Evolutionary conservation across 2,329 filamentous ascomycete genomes (phyloP), one percentile per base, ranked within the genome.

Genomic region (Diaporthe aspalathi): DNA sequence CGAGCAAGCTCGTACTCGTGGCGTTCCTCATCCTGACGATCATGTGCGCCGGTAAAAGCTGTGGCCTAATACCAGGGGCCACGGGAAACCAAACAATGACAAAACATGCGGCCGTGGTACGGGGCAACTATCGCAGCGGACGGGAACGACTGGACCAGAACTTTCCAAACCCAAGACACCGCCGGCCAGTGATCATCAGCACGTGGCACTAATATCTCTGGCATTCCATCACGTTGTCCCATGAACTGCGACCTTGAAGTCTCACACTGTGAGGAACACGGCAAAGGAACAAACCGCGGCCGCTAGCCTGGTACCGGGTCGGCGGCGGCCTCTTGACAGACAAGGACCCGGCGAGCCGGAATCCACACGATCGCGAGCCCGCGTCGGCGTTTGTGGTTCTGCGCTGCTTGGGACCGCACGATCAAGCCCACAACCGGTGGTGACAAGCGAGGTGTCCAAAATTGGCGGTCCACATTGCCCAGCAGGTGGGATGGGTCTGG

Each of bases 211-310:
- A 29, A 35, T 50, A 50, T 50, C 45, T 35, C 29, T 50, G 9
- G 29, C 60, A 65, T 65, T 65, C 60, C 45, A 50, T 14, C 47
- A 49, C n/a, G n/a, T n/a, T n/a, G n/a, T n/a, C n/a, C n/a, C n/a
- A n/a, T n/a, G n/a, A n/a, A n/a, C 35, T 32, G n/a, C 29, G 9
- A 17, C 35, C 16, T n/a, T n/a, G 16, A 17, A 35, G 8, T 24
- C 29, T 50, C 60, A 65, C 60, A 65, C 45, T 65, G 60, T 50
- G 60, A 35, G 29, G 16, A 24, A 38, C 47, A 29, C n/a, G 43
- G 35, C 43, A 49, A 49, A 63, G 60, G 24, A 63, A 27, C 3
- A 38, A 38, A 38, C 35, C n/a, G 27, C 45, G 43, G 29, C 60
- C n/a, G n/a, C 60, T 50, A 50, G 43, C 40, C 22, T 27, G 2